A percentile compares a stretch with the other conserved stretches of the same genome.
These are phyloP conservation scores for Polychytrium aggregatum DNA, from an alignment of 192 early-diverging fungal species.

Conservation along the genomic window DNA sequence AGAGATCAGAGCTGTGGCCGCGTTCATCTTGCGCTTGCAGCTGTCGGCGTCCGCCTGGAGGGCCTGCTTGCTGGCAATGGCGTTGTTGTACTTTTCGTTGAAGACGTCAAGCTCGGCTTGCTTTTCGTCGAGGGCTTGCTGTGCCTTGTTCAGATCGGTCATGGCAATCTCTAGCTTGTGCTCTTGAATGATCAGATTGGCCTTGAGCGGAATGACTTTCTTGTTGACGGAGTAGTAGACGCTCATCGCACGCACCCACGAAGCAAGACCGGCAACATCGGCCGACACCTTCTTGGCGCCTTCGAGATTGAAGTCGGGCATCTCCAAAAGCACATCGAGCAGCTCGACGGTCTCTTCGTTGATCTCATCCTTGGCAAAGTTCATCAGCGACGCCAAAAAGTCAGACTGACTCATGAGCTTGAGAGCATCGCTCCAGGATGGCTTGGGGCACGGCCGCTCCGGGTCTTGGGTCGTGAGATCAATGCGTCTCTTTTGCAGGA, in stretches of 20 bases:
- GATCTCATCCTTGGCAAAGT: conserved; percentile 54
- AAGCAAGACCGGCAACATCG: conserved; percentile 53
- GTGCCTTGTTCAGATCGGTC: conserved; percentile 46
- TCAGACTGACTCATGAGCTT: conserved; percentile 50
- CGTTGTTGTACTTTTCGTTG: conserved; percentile 48
- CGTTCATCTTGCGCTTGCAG: conserved; percentile 54
- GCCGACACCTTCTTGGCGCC: conserved; percentile 59
- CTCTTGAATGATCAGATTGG: conserved; percentile 54
- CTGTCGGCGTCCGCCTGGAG: conserved; percentile 52
- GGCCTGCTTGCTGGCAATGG: conserved; percentile 45
- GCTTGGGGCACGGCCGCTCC: conserved; percentile 44
- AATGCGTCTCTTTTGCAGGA: conserved; percentile 41
- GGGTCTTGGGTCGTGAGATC: conserved; percentile 46
- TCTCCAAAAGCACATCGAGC: conserved; percentile 44
- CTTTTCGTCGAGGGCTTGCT: conserved; percentile 46
- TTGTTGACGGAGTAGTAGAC: conserved; percentile 54
- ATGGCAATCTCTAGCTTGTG: conserved; percentile 43
- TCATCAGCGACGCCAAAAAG: conserved; percentile 43
- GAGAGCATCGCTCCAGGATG: conserved; percentile 51
- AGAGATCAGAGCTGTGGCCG: conserved; percentile 45
- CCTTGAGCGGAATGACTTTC: conserved; percentile 54
- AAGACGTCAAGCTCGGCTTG: conserved; percentile 54
- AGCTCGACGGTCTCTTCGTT: conserved; percentile 55
- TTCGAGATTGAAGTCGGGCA: conserved; percentile 57
- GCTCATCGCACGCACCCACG: conserved; percentile 51